phyloP scores from a whole-genome alignment of 768 basidiomycete species.

The Tricholoma furcatifolium region DNA sequence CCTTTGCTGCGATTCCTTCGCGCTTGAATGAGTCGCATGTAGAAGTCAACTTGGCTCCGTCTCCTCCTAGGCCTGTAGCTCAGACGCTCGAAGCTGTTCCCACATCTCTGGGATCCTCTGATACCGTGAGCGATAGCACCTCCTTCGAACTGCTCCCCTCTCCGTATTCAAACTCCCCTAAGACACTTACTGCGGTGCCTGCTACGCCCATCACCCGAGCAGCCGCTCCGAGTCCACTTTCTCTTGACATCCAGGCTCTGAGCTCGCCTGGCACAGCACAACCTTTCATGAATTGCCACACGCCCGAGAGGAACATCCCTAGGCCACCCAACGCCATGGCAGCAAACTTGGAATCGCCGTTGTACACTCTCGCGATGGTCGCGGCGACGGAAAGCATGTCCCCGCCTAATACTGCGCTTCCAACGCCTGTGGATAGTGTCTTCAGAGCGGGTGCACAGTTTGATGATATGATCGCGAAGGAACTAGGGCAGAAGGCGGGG shows the following conservation, averaged over 20 bases:
- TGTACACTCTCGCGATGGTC: constrained; percentile 24
- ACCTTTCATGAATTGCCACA: constrained; percentile 21
- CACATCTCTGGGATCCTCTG: constrained; percentile 13
- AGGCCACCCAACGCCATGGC: constrained; percentile 20
- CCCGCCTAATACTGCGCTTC: constrained; percentile 26
- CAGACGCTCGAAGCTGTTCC: constrained; percentile 8
- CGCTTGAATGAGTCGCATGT: constrained; percentile 16
- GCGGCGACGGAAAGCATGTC: constrained; percentile 20
- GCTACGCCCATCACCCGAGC: constrained; percentile 24
- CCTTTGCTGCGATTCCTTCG: neutral
- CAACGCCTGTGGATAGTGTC: constrained; percentile 28
- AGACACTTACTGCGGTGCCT: constrained; percentile 7
- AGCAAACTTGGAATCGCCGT: constrained; percentile 19
- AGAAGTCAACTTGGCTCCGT: neutral
- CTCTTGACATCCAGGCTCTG: constrained; percentile 26
- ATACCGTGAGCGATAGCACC: constrained; percentile 11
- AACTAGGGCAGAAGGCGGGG: constrained; percentile 13
- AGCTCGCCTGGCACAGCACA: constrained; percentile 24
- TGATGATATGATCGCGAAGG: constrained; percentile 7
- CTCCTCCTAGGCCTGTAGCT: constrained; percentile 7
- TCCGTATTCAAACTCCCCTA: constrained; percentile 4
- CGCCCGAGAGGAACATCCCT: constrained; percentile 29
- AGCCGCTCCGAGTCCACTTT: constrained; percentile 25
- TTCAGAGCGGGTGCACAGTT: constrained; percentile 15
- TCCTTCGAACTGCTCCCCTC: neutral